These are phyloP conservation scores for Nephromyces sp. DNA, from an alignment of 169 alveolate species.

Conservation along the genomic window DNA sequence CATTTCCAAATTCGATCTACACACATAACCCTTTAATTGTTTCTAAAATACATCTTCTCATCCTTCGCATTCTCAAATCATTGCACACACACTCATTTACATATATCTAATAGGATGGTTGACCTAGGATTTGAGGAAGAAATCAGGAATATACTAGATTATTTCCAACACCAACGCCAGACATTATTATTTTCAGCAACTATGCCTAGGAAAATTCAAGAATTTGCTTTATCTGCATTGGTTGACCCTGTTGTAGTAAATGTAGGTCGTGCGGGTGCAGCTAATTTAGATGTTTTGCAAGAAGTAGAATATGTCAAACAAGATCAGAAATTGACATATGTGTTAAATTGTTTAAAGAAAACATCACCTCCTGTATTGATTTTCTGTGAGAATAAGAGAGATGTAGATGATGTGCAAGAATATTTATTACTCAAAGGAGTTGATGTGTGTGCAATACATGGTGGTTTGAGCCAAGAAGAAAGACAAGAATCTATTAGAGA, in stretches of 20 bases:
- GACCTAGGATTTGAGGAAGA: constrained; percentile 95
- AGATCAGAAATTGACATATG: constrained; percentile 74
- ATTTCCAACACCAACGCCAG: constrained; percentile 78
- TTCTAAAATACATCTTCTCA: too few relatives aligned
- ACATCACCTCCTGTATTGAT: constrained; percentile 90
- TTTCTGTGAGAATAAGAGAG: constrained; percentile 85
- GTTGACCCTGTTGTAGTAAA: constrained; percentile 82
- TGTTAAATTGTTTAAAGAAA: constrained; percentile 78
- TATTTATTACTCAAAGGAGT: constrained; percentile 74
- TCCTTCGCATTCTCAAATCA: too few relatives aligned
- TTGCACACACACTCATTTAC: too few relatives aligned
- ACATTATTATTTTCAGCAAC: constrained; percentile 93
- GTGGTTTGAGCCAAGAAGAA: constrained; percentile 77
- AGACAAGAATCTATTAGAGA: constrained; percentile 63
- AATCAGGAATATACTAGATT: constrained; percentile 76
- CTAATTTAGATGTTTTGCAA: constrained; percentile 81
- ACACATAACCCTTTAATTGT: too few relatives aligned
- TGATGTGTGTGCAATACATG: constrained; percentile 79
- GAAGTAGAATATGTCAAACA: constrained; percentile 83
- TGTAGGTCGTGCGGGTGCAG: constrained; percentile 86
- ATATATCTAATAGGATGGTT: constrained; percentile 55
- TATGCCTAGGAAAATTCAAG: constrained; percentile 89
- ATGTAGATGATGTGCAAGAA: constrained; percentile 88
- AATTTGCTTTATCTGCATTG: constrained; percentile 83
- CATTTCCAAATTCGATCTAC: too few relatives aligned